A percentile compares a stretch with the other conserved stretches of the same genome.
phyloP scores from a whole-genome alignment of 306 rosid species.

The Vigna nakashimae region DNA sequence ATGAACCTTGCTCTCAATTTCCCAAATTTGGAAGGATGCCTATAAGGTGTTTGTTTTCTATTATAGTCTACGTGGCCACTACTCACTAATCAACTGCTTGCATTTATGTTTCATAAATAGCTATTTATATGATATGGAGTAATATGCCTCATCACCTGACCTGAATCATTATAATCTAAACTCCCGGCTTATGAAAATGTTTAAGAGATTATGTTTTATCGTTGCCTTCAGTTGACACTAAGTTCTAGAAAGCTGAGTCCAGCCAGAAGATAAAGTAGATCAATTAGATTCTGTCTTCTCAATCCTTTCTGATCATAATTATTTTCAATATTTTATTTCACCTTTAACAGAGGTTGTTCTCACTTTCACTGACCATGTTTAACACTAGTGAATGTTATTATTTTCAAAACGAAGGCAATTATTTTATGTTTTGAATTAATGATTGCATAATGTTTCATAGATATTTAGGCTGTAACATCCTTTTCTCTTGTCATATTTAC shows the following conservation, averaged over 20 bases:
- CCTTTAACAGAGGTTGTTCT: conserved; percentile 48
- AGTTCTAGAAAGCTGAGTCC: conserved; percentile 68
- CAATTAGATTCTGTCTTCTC: conserved; percentile 59
- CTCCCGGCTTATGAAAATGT: conserved; percentile 61
- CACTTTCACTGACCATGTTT: conserved; percentile 40
- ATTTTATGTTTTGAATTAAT: neutral
- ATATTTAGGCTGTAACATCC: conserved; percentile 31
- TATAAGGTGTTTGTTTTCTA: conserved; percentile 48
- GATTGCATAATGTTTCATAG: conserved; percentile 16
- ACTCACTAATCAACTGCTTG: conserved; percentile 53
- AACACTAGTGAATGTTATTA: conserved; percentile 8
- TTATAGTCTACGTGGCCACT: conserved; percentile 48
- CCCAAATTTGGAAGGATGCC: conserved; percentile 70
- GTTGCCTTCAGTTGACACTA: conserved; percentile 61
- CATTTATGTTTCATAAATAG: conserved; percentile 17
- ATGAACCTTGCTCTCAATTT: conserved; percentile 46
- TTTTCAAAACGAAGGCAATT: neutral
- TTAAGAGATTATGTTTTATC: conserved; percentile 55
- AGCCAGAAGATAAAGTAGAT: conserved; percentile 61
- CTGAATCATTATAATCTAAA: conserved; percentile 59
- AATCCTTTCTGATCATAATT: conserved; percentile 43
- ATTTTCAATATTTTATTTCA: conserved; percentile 40
- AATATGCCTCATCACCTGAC: conserved; percentile 56
- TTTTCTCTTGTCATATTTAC: conserved; percentile 34
- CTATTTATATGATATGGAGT: conserved; percentile 33